phyloP scores from a whole-genome alignment of 1,284 basidiomycete species.

The Austropuccinia psidii region DNA sequence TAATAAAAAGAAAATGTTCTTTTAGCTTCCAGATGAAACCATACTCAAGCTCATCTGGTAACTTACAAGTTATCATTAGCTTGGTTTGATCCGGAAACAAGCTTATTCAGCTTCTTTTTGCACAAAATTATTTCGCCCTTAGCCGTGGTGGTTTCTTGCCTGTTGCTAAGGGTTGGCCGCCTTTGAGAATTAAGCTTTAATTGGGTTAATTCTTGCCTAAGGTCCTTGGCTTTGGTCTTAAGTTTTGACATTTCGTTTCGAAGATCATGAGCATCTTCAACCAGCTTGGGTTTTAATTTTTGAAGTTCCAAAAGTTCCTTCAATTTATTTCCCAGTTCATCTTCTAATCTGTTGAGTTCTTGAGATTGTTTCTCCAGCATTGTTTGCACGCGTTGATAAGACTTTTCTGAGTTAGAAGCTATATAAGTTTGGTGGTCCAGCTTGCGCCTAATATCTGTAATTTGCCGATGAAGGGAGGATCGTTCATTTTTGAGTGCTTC shows the following conservation, averaged over 20 bases:
- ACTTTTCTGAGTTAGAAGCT: conserved; percentile 1
- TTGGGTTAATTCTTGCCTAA: conserved; percentile 4
- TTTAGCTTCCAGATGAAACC: no score
- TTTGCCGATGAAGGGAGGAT: neutral
- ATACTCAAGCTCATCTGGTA: conserved; percentile 55
- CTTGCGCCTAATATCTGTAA: neutral
- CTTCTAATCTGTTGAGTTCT: neutral
- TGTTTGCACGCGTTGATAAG: conserved; percentile 15
- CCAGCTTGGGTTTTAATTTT: neutral
- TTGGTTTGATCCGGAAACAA: neutral
- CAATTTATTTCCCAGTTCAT: conserved; percentile 16
- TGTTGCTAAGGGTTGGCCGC: neutral
- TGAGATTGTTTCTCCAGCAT: neutral
- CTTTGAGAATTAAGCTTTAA: conserved; percentile 8
- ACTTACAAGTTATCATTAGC: conserved; percentile 42
- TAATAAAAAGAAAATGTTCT: no score
- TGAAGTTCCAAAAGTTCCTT: conserved; percentile 13
- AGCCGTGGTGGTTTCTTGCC: conserved; percentile 9
- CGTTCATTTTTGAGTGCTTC: conserved; percentile 3
- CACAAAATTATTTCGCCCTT: conserved; percentile 11
- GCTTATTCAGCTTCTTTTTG: conserved; percentile 29
- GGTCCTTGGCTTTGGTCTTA: conserved; percentile 11
- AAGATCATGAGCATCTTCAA: conserved; percentile 16
- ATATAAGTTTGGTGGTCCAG: neutral
- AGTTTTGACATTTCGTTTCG: conserved; percentile 23